Evolutionary conservation across 2,329 filamentous ascomycete species (phyloP).

Genomic region (Sclerotinia sclerotiorum): DNA sequence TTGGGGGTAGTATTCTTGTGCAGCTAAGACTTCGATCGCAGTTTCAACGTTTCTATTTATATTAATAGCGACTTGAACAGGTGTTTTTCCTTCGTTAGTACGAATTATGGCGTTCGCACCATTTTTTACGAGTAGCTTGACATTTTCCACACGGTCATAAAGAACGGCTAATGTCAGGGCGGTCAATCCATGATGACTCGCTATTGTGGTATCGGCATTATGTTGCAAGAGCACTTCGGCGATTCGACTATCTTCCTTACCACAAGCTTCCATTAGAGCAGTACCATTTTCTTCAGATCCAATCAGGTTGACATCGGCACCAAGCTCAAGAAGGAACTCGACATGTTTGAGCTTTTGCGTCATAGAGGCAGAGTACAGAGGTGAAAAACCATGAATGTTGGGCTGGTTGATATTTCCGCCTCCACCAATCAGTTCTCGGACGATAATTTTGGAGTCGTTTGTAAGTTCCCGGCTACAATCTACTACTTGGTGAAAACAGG

Average conservation of each 20-base stretch:
- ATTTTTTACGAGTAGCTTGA: not conserved
- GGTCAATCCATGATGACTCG: not conserved
- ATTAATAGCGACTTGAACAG: not conserved
- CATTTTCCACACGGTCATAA: fast-evolving
- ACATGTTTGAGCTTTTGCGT: not conserved
- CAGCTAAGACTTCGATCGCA: not conserved
- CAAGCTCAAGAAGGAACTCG: not conserved
- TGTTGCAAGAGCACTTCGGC: not conserved
- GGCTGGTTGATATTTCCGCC: not conserved
- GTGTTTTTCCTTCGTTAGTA: not conserved
- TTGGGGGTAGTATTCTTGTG: not conserved
- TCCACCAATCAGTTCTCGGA: too few species aligned
- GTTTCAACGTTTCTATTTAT: fast-evolving
- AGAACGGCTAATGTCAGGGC: not conserved
- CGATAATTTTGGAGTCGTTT: not conserved
- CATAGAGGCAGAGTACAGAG: not conserved
- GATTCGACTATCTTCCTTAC: not conserved
- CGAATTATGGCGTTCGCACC: not conserved
- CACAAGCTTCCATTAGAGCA: not conserved
- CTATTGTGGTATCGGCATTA: not conserved
- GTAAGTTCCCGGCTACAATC: not conserved
- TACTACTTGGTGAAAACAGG: not conserved
- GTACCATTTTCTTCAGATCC: not conserved
- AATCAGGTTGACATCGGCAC: not conserved
- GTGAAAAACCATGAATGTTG: not conserved